phyloP scores from a whole-genome alignment of 371 early-diverging fungal species.

The Actinomortierella ambigua region DNA sequence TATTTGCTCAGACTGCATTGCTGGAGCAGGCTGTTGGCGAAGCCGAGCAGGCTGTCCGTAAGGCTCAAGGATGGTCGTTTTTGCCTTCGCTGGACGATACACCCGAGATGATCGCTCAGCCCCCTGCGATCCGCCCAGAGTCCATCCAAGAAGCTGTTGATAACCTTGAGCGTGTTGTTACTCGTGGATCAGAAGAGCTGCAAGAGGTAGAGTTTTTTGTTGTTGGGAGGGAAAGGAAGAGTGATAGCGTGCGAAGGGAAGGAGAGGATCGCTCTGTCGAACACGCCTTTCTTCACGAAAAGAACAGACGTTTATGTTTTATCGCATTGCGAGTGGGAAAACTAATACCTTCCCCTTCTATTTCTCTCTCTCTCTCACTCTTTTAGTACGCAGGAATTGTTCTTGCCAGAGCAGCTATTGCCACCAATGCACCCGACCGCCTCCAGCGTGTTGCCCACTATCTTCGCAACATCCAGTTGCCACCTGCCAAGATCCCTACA shows the following conservation, averaged over 20 bases:
- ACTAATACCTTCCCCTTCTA: background rate
- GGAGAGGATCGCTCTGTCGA: too few relatives aligned
- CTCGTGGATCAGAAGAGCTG: slow-evolving; percentile 40
- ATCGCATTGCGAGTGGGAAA: too few relatives aligned
- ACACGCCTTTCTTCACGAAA: too few relatives aligned
- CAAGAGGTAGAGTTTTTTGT: too few relatives aligned
- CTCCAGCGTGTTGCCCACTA: slow-evolving; percentile 30
- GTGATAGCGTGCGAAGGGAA: too few relatives aligned
- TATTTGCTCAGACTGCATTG: slow-evolving; percentile 40
- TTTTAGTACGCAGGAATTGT: slow-evolving; percentile 37
- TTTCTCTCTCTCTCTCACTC: background rate
- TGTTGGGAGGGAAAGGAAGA: too few relatives aligned
- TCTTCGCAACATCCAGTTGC: slow-evolving; percentile 42
- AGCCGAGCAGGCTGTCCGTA: slow-evolving; percentile 20
- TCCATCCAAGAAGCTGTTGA: slow-evolving; percentile 34
- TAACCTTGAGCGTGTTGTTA: slow-evolving; percentile 25
- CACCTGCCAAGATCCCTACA: slow-evolving; percentile 32
- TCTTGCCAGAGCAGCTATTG: slow-evolving; percentile 36
- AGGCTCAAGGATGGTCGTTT: slow-evolving; percentile 21
- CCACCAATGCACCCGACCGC: slow-evolving; percentile 38
- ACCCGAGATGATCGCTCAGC: slow-evolving; percentile 26
- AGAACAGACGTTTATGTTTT: too few relatives aligned
- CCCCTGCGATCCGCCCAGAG: slow-evolving; percentile 26
- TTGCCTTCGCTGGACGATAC: slow-evolving; percentile 31
- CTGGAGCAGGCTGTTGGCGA: slow-evolving; percentile 37